Evolutionary conservation across 2,329 filamentous ascomycete genomes (phyloP).

Genomic region (Beauveria caledonica): DNA sequence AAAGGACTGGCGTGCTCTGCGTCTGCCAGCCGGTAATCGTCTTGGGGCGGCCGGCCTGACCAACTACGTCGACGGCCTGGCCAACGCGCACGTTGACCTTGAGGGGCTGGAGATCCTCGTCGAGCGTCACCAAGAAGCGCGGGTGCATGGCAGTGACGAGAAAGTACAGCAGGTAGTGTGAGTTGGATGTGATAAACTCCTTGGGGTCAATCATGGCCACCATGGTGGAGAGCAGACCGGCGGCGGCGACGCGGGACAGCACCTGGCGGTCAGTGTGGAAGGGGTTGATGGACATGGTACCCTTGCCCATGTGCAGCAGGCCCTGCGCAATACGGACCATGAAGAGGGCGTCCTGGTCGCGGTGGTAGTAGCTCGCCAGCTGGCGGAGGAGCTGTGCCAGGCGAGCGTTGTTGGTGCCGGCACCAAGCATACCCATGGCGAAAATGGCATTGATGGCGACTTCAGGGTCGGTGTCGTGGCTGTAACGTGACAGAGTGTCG

Average conservation of each 20-base stretch:
- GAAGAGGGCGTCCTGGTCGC: constrained; percentile 91
- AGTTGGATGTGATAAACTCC: constrained; percentile 59
- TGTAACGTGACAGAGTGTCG: constrained; percentile 94
- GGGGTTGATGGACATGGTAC: constrained; percentile 90
- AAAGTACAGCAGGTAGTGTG: constrained; percentile 95
- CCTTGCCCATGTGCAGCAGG: constrained; percentile 97
- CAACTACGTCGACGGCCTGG: constrained; percentile 96
- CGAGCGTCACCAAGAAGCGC: constrained; percentile 89
- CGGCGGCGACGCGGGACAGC: constrained; percentile 81
- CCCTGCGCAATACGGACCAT: constrained; percentile 99
- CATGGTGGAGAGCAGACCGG: constrained; percentile 80
- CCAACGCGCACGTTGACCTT: constrained; percentile 95
- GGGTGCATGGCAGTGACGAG: constrained; percentile 95
- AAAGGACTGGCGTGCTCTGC: constrained; percentile 92
- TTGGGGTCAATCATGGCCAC: constrained; percentile 94
- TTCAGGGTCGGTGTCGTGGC: constrained; percentile 96
- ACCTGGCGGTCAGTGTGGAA: constrained; percentile 99
- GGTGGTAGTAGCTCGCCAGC: constrained; percentile 95
- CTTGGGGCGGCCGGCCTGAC: constrained; percentile 93
- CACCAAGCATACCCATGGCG: constrained; percentile 93
- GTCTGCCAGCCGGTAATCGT: constrained; percentile 99
- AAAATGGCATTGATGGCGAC: constrained; percentile 98
- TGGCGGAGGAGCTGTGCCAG: constrained; percentile 90
- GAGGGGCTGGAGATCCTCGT: constrained; percentile 87
- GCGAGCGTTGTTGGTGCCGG: constrained; percentile 95